Evolutionary conservation across 495 filamentous ascomycete species (phyloP).

Genomic region (Tuber indicum): DNA sequence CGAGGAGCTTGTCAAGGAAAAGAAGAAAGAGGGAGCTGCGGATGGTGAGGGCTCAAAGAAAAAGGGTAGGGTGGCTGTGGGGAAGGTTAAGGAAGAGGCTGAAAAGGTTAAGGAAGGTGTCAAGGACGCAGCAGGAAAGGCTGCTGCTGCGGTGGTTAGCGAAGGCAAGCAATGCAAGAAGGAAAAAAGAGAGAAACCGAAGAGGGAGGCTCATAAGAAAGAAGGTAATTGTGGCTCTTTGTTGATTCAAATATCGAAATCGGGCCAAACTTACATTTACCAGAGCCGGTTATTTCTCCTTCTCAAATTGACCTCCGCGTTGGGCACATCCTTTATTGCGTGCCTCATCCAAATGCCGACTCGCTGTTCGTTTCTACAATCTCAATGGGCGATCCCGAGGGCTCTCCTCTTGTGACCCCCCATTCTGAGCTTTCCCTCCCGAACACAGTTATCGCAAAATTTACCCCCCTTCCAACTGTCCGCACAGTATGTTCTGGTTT

Average conservation of each 20-base stretch:
- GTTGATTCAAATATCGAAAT: constrained; percentile 29
- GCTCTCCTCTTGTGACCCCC: constrained; percentile 53
- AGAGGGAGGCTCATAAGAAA: constrained; percentile 56
- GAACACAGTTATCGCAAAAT: constrained; percentile 55
- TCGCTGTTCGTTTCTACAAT: constrained; percentile 95
- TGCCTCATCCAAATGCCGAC: constrained; percentile 94
- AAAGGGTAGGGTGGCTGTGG: constrained; percentile 43
- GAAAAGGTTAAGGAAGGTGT: constrained; percentile 48
- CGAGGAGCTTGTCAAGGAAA: constrained; percentile 73
- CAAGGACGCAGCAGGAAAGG: constrained; percentile 45
- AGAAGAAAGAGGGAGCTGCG: constrained; percentile 59
- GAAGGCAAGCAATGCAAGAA: constrained; percentile 54
- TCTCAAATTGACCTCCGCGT: constrained; percentile 87
- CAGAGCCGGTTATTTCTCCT: constrained; percentile 56
- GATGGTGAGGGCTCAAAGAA: constrained; percentile 47
- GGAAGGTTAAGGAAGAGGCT: constrained; percentile 48
- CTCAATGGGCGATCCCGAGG: constrained; percentile 80
- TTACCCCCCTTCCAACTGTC: constrained; percentile 45
- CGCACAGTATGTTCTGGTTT: constrained; percentile 95
- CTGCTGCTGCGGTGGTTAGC: constrained; percentile 46
- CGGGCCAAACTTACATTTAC: constrained; percentile 26
- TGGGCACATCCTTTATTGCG: constrained; percentile 90
- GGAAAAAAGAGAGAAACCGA: constrained; percentile 77
- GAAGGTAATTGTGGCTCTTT: constrained; percentile 25
- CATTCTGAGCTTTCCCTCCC: constrained; percentile 59